phyloP scores from a whole-genome alignment of 257 asterid species.

The Leptodermis oblonga region DNA sequence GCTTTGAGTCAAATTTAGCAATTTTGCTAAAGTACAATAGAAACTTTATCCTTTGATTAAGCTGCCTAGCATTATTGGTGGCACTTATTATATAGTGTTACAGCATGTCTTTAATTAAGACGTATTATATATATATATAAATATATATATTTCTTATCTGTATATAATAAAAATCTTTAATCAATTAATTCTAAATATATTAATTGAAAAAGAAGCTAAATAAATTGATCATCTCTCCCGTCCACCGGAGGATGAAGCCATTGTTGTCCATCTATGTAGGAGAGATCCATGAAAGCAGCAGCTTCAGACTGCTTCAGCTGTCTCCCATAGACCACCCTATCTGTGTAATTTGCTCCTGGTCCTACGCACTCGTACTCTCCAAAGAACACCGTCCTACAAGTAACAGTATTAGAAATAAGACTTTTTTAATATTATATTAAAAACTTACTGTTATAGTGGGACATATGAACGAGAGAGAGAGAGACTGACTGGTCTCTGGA shows the following conservation, averaged over 20 bases:
- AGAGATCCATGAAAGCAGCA: conserved; percentile 42
- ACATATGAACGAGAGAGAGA: neutral
- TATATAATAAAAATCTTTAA: too few relatives aligned
- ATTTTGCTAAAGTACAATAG: too few relatives aligned
- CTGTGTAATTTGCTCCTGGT: conserved; percentile 47
- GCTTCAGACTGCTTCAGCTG: conserved; percentile 59
- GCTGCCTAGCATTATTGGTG: too few relatives aligned
- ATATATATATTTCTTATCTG: too few relatives aligned
- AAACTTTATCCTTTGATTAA: too few relatives aligned
- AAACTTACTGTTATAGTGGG: too few relatives aligned
- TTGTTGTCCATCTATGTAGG: conserved; percentile 65
- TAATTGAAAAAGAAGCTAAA: neutral
- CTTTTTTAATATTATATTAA: too few relatives aligned
- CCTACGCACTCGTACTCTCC: conserved; percentile 75
- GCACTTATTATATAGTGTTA: too few relatives aligned
- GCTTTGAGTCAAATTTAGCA: too few relatives aligned
- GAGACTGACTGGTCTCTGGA: conserved; percentile 70
- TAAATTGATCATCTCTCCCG: neutral
- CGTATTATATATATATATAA: too few relatives aligned
- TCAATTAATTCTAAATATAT: neutral
- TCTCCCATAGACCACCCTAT: conserved; percentile 52
- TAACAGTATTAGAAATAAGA: too few relatives aligned
- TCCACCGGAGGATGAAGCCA: conserved; percentile 44
- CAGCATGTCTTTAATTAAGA: too few relatives aligned
- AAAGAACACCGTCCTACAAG: conserved; percentile 60